Base-by-base conservation (phyloP, 177 flowering plant species). In the Telopea speciosissima region DNA sequence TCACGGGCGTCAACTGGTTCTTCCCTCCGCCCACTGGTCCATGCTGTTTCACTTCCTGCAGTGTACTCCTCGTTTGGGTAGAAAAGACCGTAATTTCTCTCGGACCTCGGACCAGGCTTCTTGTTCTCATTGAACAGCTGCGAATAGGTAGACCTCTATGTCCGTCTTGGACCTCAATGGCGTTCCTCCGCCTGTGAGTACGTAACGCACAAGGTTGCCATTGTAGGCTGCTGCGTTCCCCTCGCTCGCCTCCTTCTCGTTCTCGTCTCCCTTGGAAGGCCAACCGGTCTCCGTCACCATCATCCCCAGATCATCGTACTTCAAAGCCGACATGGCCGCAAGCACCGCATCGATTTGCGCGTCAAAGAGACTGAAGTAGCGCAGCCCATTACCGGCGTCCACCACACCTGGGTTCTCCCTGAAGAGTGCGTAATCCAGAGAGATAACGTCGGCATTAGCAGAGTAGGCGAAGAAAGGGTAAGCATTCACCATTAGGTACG, bases 401-500 rank as follows among this genome's bases (percentile, higher is more conserved):
- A 82, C 87, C 7, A 79, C 83, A 9, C 96, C 94, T 0, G 89
- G 75, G 68, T 92, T 89, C 1, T 75, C 71, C 8, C 79, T 68
- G 59, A 90, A 84, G 66, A 90, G 75, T 22, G 97, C 92, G 78
- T 92, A 92, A 40, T 90, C 94, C 0, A 92, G 66, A 0, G 92
- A 81, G 66, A 92, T 89, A 26, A 78, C 80, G 33, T 83, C 85
- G 11, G 91, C 66, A 63, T 89, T 88, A 0, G 73, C 89, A 0
- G 68, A 70, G 81, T 90, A 92, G 0, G 97, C 97, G 76, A 92
- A 92, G 68, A 92, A 90, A 11, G 97, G 97, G 81, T 92, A 92
- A 0, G 79, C 90, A 70, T 92, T 92, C 3, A 85, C 91, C 94
- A 90, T 89, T 42, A 92, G 80, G 67, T 69, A 78, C 2, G 96